Base-by-base conservation (phyloP, 495 filamentous ascomycete species). In the Staphylotrichum tortipilum region DNA sequence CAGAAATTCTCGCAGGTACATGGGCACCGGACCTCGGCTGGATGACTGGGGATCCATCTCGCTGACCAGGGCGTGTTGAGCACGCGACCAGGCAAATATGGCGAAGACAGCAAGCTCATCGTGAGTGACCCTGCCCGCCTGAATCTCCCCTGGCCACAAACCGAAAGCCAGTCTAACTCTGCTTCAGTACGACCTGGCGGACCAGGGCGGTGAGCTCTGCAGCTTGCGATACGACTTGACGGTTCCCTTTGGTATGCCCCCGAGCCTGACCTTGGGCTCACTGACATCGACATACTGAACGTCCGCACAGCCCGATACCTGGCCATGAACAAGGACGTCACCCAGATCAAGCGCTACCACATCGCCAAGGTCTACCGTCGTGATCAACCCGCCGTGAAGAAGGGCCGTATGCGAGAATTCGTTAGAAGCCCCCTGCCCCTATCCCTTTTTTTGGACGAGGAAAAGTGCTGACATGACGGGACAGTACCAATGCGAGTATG, bases 351-450 rank as follows among this genome's bases (percentile, higher is more conserved):
- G 68, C 78, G 89, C 34, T 95, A 92, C 67, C 88, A 92, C 67
- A 88, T 95, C 58, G 88, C 87, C 49, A 94, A 94, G 68, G 89
- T 94, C 31, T 73, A 77, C 61, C 68, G 72, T 38, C 59, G 73
- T 29, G 72, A 78, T 51, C 74, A 78, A 44, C 73, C 73, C 1
- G 65, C 65, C 22, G 60, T 68, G 9, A 58, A 60, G 44, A 61
- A 61, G 24, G 92, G 92, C 43, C 79, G 88, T 6, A 91, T 96
- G 85, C 78, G 92, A 51, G 91, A 98, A 67, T 95, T 98, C 68
- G 54, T 56, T 1, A 42, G 54, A 22, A 37, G 3, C 24, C 19
- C n/a, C 34, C 19, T 15, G 9, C 28, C 45, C 8, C 26, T 15
- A 28, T 22, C 6, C 1, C 26, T 14, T 11, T n/a, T n/a, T n/a